Evolutionary conservation across 2,329 filamentous ascomycete genomes (phyloP).

Genomic region (Ilyonectria destructans): DNA sequence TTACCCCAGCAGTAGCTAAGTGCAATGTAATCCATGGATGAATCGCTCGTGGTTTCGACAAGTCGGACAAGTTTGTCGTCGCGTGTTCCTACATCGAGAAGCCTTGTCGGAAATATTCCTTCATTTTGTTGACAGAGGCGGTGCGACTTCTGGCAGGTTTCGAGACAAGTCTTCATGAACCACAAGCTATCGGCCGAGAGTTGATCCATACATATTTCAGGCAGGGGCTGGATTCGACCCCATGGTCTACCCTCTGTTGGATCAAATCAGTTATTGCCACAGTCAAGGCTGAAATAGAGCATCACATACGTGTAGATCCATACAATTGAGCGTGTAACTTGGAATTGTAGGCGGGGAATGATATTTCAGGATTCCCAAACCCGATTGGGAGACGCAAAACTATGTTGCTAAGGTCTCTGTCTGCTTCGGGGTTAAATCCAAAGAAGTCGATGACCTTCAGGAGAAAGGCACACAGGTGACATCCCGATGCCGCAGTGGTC

Average conservation of each 20-base stretch:
- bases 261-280: neutral
- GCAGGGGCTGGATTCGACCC: slow-evolving; percentile 31
- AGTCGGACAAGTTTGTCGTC: slow-evolving; percentile 10
- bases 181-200: slow-evolving; percentile 27
- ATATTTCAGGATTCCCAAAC: slow-evolving; percentile 37
- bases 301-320: slow-evolving; percentile 23
- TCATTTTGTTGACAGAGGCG: slow-evolving; percentile 17
- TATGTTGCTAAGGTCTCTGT: neutral
- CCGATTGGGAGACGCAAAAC: slow-evolving; percentile 30
- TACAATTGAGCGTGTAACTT: slow-evolving; percentile 32
- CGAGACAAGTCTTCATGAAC: slow-evolving; percentile 33
- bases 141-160: slow-evolving; percentile 26
- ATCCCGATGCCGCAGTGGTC: slow-evolving; percentile 12
- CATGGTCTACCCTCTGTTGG: slow-evolving; percentile 21
- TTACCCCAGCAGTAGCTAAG: slow-evolving; percentile 44
- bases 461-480: slow-evolving; percentile 28
- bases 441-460: slow-evolving; percentile 29
- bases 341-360: neutral
- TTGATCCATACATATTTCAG: slow-evolving; percentile 36
- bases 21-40: slow-evolving; percentile 29
- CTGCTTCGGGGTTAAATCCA: neutral
- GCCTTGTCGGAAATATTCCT: slow-evolving; percentile 24
- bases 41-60: neutral
- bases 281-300: accelerated
- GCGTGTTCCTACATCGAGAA: slow-evolving; percentile 32